Conservation (phyloP, 176 grass and related monocot species). For the Paspalum notatum region DNA sequence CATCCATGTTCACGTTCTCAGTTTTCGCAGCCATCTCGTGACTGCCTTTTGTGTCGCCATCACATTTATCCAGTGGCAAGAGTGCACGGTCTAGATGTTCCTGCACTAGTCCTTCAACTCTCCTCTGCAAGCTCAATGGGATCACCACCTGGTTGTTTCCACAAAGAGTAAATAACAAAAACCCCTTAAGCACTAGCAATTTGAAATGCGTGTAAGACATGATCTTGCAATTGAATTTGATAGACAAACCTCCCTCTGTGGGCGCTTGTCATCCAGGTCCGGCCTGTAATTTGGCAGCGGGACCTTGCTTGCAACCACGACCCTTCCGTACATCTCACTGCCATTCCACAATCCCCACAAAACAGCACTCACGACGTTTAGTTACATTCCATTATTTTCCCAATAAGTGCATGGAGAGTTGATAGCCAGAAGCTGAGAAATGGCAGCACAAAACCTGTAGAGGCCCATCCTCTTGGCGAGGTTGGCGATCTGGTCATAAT, state of each 20-base stretch:
- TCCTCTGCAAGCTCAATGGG: constrained; percentile 92
- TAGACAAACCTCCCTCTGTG: constrained; percentile 75
- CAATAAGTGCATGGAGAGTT: constrained; percentile 27
- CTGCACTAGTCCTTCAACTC: constrained; percentile 80
- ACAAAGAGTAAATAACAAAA: not conserved
- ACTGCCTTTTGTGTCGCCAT: constrained; percentile 36
- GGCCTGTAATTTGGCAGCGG: constrained; percentile 91
- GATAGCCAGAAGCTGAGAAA: not conserved
- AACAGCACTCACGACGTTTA: not conserved
- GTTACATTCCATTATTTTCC: not conserved
- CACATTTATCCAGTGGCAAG: constrained; percentile 46
- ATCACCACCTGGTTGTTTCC: constrained; percentile 75
- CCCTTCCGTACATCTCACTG: constrained; percentile 90
- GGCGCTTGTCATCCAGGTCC: constrained; percentile 89
- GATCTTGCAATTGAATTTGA: not conserved
- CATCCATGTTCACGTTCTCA: constrained; percentile 50
- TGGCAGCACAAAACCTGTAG: constrained; percentile 56
- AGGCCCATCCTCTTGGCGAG: constrained; percentile 86
- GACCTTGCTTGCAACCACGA: constrained; percentile 95
- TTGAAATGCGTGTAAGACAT: constrained; percentile 16
- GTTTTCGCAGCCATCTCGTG: constrained; percentile 36
- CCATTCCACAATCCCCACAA: constrained; percentile 7
- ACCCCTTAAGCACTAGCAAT: constrained; percentile 11
- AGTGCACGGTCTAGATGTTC: constrained; percentile 79
- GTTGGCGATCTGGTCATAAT: constrained; percentile 88